Conservation (phyloP, 2,329 filamentous ascomycete species). For the Nannizziopsis arthrosporioides region DNA sequence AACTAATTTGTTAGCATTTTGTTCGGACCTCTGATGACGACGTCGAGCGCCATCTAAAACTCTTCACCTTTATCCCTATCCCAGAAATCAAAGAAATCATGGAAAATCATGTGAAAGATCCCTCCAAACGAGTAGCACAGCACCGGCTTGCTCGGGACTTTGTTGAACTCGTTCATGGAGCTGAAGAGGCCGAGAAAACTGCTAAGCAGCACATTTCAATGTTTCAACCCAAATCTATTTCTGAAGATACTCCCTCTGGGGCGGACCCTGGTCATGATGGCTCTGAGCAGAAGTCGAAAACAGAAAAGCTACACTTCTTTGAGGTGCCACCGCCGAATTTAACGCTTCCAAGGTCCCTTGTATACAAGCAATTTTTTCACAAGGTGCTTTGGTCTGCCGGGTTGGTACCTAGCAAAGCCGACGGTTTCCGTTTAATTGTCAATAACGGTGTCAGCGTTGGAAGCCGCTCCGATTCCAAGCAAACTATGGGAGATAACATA, state of each 20-base stretch:
- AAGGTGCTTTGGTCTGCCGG: constrained; percentile 42
- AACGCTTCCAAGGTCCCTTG: constrained; percentile 35
- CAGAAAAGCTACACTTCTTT: not conserved
- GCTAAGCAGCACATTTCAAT: constrained; percentile 45
- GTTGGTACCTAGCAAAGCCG: constrained; percentile 40
- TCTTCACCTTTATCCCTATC: constrained; percentile 80
- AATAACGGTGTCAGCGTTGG: constrained; percentile 43
- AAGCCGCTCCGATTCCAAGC: constrained; percentile 29
- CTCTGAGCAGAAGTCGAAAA: not conserved
- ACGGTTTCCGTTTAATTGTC: constrained; percentile 41
- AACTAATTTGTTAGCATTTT: constrained; percentile 53
- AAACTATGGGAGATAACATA: constrained; percentile 35
- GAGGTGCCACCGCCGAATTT: constrained; percentile 12
- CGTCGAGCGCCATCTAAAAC: constrained; percentile 67
- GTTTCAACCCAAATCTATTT: constrained; percentile 28
- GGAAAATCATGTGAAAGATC: constrained; percentile 53
- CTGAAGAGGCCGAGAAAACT: constrained; percentile 50
- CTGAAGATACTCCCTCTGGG: constrained; percentile 4
- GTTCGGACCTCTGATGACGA: constrained; percentile 69
- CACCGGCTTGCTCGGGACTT: constrained; percentile 75
- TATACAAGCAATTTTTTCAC: constrained; percentile 38
- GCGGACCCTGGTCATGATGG: not conserved
- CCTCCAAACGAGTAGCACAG: constrained; percentile 64
- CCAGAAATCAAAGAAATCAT: constrained; percentile 57
- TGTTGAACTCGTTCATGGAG: constrained; percentile 65